Base-by-base conservation (phyloP, 805 yeast genomes). In the Hanseniaspora taiwanica region DNA sequence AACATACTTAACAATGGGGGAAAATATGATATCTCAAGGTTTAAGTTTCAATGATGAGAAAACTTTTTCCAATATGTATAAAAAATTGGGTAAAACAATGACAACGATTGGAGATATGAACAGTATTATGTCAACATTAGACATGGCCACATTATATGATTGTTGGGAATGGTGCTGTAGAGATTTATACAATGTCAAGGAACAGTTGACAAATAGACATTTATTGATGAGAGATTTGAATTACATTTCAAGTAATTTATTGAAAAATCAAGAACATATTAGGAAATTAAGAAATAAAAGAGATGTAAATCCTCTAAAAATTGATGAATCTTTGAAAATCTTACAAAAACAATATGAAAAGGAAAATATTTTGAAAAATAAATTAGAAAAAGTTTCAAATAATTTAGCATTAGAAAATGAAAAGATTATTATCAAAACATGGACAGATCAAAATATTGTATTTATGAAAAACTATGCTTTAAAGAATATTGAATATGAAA, bases 141-240 rank as follows among this genome's bases (percentile, higher is more conserved):
- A 79, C 46, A 66, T 75, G 59, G 86, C 91, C 0, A 68, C 81
- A 1, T 58, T 89, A 27, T 86, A 83, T 2, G 96, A 89, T 50
- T 81, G 81, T 1, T 55, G 85, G 13, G 74, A 68, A 42, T 65
- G 72, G 50, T 63, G 85, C 21, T 64, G 75, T 3, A 72, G 72
- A 45, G 96, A 87, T 50, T 79, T 91, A 13, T 91, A 79, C 57
- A 78, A 81, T 43, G 80, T 87, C 42, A 91, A 91, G 58, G 98
- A 91, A 60, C 80, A 95, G 0, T 65, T 91, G 40, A 91, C 98
- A 0, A 87, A 89, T 60, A 69, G 98, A 44, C 95, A 91, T 57
- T 66, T 91, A 42, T 62, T 89, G 29, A 91, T 91, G 95, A 71
- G 96, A 40, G 98, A 91, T 48, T 65, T 85, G 39, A 52, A 73